phyloP scores from a whole-genome alignment of 1,139 yeast genomes.

The Candida neerlandica region DNA sequence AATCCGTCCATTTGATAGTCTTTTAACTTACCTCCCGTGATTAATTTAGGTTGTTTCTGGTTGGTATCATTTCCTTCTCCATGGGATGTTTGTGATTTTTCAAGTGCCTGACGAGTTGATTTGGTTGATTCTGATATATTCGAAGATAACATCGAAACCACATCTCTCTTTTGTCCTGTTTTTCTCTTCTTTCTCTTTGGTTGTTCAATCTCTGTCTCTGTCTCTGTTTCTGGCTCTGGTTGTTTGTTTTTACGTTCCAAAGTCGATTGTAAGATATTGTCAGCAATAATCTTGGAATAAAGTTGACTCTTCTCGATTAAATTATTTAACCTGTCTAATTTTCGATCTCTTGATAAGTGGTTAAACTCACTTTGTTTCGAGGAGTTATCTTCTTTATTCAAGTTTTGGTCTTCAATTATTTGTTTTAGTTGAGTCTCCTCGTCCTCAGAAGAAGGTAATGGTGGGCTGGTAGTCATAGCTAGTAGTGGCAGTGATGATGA shows the following conservation, averaged over 20 bases:
- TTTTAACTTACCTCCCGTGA: slow-evolving; percentile 71
- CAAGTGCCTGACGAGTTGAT: slow-evolving; percentile 25
- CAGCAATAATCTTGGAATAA: slow-evolving; percentile 81
- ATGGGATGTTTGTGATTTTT: slow-evolving; percentile 21
- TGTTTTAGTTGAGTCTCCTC: slow-evolving; percentile 10
- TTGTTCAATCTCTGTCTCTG: slow-evolving; percentile 14
- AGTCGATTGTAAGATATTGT: slow-evolving; percentile 60
- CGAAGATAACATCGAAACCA: slow-evolving; percentile 27
- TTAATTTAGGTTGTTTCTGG: slow-evolving; percentile 60
- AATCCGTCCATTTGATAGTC: slow-evolving; percentile 88
- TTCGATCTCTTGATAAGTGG: slow-evolving; percentile 39
- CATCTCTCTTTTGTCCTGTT: slow-evolving; percentile 20
- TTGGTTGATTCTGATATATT: slow-evolving; percentile 24
- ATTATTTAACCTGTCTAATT: slow-evolving; percentile 64
- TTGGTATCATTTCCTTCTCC: slow-evolving; percentile 11
- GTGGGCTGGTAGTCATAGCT: slow-evolving; percentile 11
- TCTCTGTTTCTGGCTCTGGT: slow-evolving; percentile 11
- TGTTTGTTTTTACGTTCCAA: slow-evolving; percentile 15
- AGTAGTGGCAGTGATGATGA: too few relatives aligned
- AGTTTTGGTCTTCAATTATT: slow-evolving; percentile 3
- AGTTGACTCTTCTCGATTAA: slow-evolving; percentile 82
- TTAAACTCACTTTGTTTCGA: slow-evolving; percentile 42
- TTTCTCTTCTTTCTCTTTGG: slow-evolving; percentile 19
- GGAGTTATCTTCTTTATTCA: slow-evolving; percentile 18
- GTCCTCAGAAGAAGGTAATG: slow-evolving; percentile 6